These are phyloP conservation scores for Pseudotulostoma volvatum DNA, from an alignment of 495 filamentous ascomycete genomes.

Conservation along the genomic window DNA sequence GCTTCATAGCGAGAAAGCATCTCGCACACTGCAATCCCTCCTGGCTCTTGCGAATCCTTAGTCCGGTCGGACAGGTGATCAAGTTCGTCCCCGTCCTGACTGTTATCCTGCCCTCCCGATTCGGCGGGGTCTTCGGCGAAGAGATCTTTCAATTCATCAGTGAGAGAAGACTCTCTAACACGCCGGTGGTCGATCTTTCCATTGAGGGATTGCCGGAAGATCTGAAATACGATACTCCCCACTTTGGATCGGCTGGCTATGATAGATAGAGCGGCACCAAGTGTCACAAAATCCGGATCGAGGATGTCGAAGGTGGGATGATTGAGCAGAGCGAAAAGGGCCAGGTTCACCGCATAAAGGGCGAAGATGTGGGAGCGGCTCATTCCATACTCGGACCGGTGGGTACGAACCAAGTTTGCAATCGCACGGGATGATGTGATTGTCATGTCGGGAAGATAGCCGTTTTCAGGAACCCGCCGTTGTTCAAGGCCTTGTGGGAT, in stretches of 20 bases:
- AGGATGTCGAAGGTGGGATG: slow-evolving; percentile 20
- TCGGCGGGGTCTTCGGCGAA: slow-evolving; percentile 17
- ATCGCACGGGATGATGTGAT: slow-evolving; percentile 19
- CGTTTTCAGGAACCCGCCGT: neutral
- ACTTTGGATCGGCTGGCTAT: slow-evolving; percentile 24
- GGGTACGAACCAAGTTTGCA: slow-evolving; percentile 16
- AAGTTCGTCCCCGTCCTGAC: neutral
- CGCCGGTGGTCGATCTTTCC: slow-evolving; percentile 18
- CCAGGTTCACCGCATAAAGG: slow-evolving; percentile 30
- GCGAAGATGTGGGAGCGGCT: slow-evolving; percentile 27
- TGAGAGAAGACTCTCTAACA: slow-evolving; percentile 12
- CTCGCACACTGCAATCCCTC: slow-evolving; percentile 16
- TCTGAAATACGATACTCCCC: slow-evolving; percentile 25
- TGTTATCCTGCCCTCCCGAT: neutral
- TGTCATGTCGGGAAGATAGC: neutral
- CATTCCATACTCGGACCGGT: slow-evolving; percentile 23
- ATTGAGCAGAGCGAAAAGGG: slow-evolving; percentile 26
- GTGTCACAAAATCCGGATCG: slow-evolving; percentile 22
- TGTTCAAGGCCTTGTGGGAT: neutral
- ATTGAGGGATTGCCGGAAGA: slow-evolving; percentile 24
- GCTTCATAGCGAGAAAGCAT: slow-evolving; percentile 31
- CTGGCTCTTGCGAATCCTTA: slow-evolving; percentile 6
- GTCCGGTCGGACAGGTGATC: neutral
- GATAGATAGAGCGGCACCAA: slow-evolving; percentile 22
- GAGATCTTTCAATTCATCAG: slow-evolving; percentile 23